These are phyloP conservation scores for Stagonosporopsis vannaccii DNA, from an alignment of 2,329 filamentous ascomycete species.

Conservation along the genomic window DNA sequence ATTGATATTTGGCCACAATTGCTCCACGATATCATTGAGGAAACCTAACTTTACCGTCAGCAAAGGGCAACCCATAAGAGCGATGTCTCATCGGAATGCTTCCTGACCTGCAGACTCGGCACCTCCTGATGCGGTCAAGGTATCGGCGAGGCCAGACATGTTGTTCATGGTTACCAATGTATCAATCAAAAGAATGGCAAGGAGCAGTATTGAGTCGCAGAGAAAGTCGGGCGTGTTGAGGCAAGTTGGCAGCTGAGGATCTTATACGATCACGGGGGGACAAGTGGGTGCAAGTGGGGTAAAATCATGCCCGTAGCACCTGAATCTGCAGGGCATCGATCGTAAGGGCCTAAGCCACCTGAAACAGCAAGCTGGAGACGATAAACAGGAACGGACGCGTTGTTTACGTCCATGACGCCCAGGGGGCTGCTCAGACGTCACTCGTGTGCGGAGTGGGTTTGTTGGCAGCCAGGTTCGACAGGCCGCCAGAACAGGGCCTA, in stretches of 20 bases:
- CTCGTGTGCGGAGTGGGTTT: conserved; percentile 10
- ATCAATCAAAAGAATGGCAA: neutral
- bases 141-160: conserved; percentile 48
- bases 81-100: neutral
- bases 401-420: conserved; percentile 20
- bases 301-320: conserved; percentile 1
- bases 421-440: conserved; percentile 18
- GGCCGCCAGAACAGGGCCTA: conserved; percentile 3
- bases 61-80: too few relatives aligned
- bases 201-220: neutral
- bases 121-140: conserved; percentile 52
- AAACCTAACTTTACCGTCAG: conserved; percentile 45
- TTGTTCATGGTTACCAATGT: conserved; percentile 11
- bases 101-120: conserved; percentile 49
- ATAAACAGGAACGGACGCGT: conserved; percentile 15
- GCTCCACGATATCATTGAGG: conserved; percentile 58
- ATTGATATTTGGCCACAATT: conserved; percentile 60
- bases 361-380: conserved; percentile 6
- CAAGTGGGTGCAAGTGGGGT: conserved; percentile 17
- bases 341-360: conserved; percentile 8
- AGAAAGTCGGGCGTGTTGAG: neutral
- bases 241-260: neutral
- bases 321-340: conserved; percentile 13
- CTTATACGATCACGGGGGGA: conserved; percentile 15
- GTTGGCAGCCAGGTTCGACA: conserved; percentile 15